Conservation (phyloP, 805 yeast genomes). For the Priceomyces medius region DNA sequence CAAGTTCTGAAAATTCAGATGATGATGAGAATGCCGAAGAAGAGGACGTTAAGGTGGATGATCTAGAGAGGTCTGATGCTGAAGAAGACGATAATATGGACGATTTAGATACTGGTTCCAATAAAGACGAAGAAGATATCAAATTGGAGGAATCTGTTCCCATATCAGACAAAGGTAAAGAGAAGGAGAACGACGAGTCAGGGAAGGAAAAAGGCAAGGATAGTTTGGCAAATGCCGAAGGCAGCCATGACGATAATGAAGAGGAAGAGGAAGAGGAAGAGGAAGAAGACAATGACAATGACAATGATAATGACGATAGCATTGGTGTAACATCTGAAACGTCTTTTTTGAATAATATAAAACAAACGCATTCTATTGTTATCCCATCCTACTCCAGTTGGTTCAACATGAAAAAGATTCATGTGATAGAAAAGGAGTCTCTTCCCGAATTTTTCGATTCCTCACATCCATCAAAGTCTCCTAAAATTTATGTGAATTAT, state of each 20-base stretch:
- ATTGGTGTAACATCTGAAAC: constrained; percentile 13
- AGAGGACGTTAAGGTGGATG: neutral
- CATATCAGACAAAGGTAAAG: neutral
- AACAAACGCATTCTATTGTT: constrained; percentile 80
- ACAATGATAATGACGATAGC: constrained; percentile 4
- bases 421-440: constrained; percentile 77
- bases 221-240: neutral
- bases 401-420: constrained; percentile 73
- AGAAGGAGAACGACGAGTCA: neutral
- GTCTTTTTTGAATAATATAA: constrained; percentile 14
- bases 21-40: neutral
- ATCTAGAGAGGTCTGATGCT: constrained; percentile 10
- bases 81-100: constrained; percentile 8
- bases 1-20: neutral
- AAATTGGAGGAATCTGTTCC: neutral
- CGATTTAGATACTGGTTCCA: neutral
- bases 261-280: constrained; percentile 6
- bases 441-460: constrained; percentile 85
- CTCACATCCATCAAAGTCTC: constrained; percentile 73
- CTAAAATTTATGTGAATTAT: constrained; percentile 74
- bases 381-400: constrained; percentile 86
- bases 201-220: constrained; percentile 2
- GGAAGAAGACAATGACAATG: constrained; percentile 5
- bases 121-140: neutral
- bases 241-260: constrained; percentile 5